Evolutionary conservation across 495 filamentous ascomycete species (phyloP), one percentile per base, ranked within the genome.

Genomic region (Oleoguttula mirabilis): DNA sequence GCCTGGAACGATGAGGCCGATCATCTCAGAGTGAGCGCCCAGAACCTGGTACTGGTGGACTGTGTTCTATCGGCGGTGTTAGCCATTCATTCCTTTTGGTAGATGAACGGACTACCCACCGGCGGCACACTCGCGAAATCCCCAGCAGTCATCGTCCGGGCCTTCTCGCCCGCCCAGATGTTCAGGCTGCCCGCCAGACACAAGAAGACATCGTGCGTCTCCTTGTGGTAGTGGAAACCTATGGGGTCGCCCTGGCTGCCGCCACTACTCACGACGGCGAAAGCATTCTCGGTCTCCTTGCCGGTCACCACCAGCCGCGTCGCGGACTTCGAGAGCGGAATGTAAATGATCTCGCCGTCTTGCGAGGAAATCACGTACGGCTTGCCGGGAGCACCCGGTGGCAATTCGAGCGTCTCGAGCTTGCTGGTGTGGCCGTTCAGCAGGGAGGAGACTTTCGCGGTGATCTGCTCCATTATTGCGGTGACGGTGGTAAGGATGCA

Each of bases 51-150:
- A 45, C 21, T 50, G 36, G 19, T 50, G 47, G 7, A 50, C 32
- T 5, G 41, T 30, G 7, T 35, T 35, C 46, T 44, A 28, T 6
- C 10, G 12, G 7, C 17, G n/a, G 21, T n/a, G 32, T 21, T 10
- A 38, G 32, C 16, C 8, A 5, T 4, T n/a, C 8, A 15, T 36
- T 23, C n/a, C 6, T 10, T 20, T n/a, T 22, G 1, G 16, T 0
- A 3, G 32, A 1, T 10, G 16, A 11, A 1, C 20, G 2, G n/a
- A 2, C 7, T 25, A 10, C 47, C 5, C 34, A 50, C 47, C 16
- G 47, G 47, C 14, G 47, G 47, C 28, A 50, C 47, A 35, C 33
- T 39, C 17, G 43, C 39, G 27, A 50, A 46, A 21, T 50, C 47
- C 1, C 47, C 47, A 14, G 42, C 21, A 12, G 14, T 28, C 43